Evolutionary conservation across 2,329 filamentous ascomycete species (phyloP), one percentile per base, ranked within the genome.

Genomic region (Trichoderma sp.): DNA sequence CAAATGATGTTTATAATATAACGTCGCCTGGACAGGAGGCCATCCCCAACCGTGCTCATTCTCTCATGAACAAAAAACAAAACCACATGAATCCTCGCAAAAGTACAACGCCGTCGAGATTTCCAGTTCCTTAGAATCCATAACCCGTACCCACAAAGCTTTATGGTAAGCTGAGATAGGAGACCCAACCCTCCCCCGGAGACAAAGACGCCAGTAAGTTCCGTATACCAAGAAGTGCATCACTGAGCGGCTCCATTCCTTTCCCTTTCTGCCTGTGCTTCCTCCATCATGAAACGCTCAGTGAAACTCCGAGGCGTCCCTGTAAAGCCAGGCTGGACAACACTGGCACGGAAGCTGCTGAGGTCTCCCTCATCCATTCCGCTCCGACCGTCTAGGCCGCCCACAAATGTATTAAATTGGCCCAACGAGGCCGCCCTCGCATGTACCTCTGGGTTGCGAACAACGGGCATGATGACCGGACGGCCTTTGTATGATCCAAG

Each of bases 401-500:
- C 87, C 9, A 88, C 85, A 76, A 88, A 88, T 26, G 82, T 83
- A 72, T 81, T 83, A 61, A 88, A 79, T 20, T 85, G 81, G 47
- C 86, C 85, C 65, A 87, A 78, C 12, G 83, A 83, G 12, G 82
- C 83, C 3, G 86, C 86, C 74, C 82, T 81, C 28, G 83, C 85
- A 71, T 86, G 83, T 1, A 88, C 68, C 26, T 85, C 82, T 9
- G 85, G 82, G 63, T 86, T 82, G 62, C 82, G 83, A 59, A 89
- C 83, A 15, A 88, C 81, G 2, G 85, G 83, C 80, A 88, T 86
- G 43, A 83, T 81, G 62, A 89, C 84, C 15, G 86, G 82, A 23
- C 82, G 82, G 57, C 87, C 87, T 75, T 84, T 87, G 74, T 87
- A 88, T n/a, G 86, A 88, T 3, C 86, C 86, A 15, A 86, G 77